Conservation (phyloP, 768 basidiomycete genomes). For the Podaxis rugospora region DNA sequence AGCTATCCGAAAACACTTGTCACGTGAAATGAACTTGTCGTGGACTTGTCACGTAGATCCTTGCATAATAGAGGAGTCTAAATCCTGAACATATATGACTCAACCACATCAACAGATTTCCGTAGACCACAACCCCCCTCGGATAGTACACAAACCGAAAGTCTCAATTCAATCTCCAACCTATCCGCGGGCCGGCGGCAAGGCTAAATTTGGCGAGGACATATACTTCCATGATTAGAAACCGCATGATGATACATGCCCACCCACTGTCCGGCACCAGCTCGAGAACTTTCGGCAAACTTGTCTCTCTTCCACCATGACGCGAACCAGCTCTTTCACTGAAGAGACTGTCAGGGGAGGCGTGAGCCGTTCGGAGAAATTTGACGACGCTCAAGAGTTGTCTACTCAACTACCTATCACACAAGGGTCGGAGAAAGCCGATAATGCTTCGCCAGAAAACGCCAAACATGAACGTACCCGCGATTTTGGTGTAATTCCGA, state of each 20-base stretch:
- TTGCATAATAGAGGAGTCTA: background rate
- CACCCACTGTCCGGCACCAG: background rate
- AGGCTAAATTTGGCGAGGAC: background rate
- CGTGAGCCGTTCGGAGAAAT: background rate
- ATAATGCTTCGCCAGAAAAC: background rate
- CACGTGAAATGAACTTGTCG: background rate
- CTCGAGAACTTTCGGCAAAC: background rate
- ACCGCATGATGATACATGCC: background rate
- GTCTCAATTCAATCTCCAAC: background rate
- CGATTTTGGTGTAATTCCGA: conserved; percentile 65
- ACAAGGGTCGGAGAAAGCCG: background rate
- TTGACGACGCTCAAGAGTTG: background rate
- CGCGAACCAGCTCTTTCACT: conserved; percentile 4
- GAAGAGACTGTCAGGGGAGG: conserved; percentile 3
- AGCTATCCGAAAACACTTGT: background rate
- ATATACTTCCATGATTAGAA: background rate
- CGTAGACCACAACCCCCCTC: background rate
- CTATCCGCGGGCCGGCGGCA: background rate
- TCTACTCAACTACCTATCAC: background rate
- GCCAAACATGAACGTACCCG: conserved; percentile 13
- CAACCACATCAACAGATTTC: background rate
- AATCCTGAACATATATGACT: background rate
- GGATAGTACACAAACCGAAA: background rate
- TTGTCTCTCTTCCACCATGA: conserved; percentile 6
- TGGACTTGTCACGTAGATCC: too few relatives aligned